Percentiles rank a stretch among this genome's conserved stretches.
These are phyloP conservation scores for Solanum hybrid DNA, from an alignment of 305 asterid species.

Conservation along the genomic window DNA sequence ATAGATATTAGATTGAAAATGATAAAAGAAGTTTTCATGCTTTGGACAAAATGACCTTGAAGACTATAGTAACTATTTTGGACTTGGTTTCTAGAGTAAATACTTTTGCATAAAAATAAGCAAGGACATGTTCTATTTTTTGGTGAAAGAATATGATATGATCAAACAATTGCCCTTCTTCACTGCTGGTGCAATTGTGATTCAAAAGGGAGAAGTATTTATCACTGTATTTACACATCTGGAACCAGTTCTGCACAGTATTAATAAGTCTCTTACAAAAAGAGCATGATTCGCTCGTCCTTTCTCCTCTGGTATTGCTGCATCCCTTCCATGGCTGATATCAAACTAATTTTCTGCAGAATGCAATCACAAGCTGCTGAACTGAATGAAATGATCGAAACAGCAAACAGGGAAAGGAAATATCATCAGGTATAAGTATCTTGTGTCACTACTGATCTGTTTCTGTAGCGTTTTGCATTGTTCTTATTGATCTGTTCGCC, in stretches of 20 bases:
- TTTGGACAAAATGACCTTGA: neutral
- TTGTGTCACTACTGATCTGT: neutral
- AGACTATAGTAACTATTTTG: neutral
- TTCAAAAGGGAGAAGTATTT: neutral
- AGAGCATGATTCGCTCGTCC: neutral
- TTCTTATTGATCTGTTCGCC: neutral
- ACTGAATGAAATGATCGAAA: constrained; percentile 61
- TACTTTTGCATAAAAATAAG: neutral
- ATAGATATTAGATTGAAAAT: neutral
- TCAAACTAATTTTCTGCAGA: constrained; percentile 18
- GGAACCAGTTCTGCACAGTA: neutral
- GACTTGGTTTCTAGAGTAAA: neutral
- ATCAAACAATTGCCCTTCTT: neutral
- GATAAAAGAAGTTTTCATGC: neutral
- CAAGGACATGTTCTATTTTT: neutral
- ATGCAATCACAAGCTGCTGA: constrained; percentile 67
- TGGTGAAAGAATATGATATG: neutral
- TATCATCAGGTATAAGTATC: constrained; percentile 77
- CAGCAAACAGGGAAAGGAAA: constrained; percentile 89
- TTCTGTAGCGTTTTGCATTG: neutral
- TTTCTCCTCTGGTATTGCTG: neutral
- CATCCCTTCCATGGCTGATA: neutral
- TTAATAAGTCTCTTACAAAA: neutral
- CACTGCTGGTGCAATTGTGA: neutral
- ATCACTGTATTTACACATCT: neutral